phyloP scores from a whole-genome alignment of 2,329 filamentous ascomycete genomes.

The Neurospora crassa region DNA sequence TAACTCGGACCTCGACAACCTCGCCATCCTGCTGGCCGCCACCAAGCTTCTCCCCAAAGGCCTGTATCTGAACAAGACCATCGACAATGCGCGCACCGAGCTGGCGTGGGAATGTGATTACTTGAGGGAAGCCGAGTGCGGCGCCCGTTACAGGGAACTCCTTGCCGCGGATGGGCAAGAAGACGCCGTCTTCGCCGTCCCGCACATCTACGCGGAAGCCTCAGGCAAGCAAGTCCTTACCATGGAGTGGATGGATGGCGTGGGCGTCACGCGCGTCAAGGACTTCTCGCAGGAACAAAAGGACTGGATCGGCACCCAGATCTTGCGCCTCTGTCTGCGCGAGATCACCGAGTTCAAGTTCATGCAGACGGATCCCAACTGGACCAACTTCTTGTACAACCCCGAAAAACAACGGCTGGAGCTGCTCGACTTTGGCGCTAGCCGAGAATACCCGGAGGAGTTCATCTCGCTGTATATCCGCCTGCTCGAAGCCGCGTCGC shows the following conservation, averaged over 20 bases:
- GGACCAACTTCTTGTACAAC: conserved; percentile 98
- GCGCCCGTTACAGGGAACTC: conserved; percentile 63
- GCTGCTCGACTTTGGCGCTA: conserved; percentile 91
- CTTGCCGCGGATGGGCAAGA: conserved; percentile 53
- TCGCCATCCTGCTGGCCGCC: conserved; percentile 81
- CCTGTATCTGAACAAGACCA: conserved; percentile 92
- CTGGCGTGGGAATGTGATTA: conserved; percentile 98
- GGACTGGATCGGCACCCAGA: conserved; percentile 94
- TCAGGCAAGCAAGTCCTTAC: conserved; percentile 82
- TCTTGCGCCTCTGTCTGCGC: conserved; percentile 81
- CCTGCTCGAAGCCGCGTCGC: conserved; percentile 71
- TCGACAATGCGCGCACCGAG: conserved; percentile 86
- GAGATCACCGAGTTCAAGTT: conserved; percentile 93
- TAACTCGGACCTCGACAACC: conserved; percentile 90
- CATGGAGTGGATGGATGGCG: conserved; percentile 82
- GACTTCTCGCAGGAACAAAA: conserved; percentile 72
- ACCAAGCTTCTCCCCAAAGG: conserved; percentile 85
- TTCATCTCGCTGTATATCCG: conserved; percentile 76
- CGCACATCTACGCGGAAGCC: conserved; percentile 66
- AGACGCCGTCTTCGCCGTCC: conserved; percentile 65
- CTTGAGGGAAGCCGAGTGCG: conserved; percentile 74
- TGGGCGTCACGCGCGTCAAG: conserved; percentile 72
- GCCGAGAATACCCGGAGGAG: conserved; percentile 67
- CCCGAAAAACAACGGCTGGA: conserved; percentile 62
- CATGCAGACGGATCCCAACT: conserved; percentile 99